These are phyloP conservation scores for Aspergillus ochraceoroseus DNA, from an alignment of 2,329 filamentous ascomycete genomes.

Conservation along the genomic window DNA sequence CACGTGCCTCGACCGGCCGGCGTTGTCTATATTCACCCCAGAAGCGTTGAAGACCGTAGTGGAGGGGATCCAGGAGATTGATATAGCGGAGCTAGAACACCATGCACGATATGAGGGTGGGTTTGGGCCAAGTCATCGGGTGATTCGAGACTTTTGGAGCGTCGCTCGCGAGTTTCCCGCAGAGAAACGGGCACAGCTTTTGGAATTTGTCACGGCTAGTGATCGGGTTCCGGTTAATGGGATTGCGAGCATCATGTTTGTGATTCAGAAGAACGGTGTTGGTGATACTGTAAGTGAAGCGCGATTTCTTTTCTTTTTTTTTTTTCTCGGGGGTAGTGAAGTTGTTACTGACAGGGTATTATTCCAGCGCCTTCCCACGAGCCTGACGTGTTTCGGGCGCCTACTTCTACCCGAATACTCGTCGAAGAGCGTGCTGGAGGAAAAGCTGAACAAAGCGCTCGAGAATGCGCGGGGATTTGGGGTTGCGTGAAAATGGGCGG, in stretches of 20 bases:
- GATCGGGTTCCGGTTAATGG: slow-evolving; percentile 87
- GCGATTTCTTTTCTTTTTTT: too few species aligned
- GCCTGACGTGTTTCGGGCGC: slow-evolving; percentile 89
- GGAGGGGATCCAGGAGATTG: slow-evolving; percentile 77
- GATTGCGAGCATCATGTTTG: slow-evolving; percentile 73
- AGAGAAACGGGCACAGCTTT: slow-evolving; percentile 65
- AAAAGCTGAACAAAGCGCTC: slow-evolving; percentile 77
- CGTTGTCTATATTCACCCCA: slow-evolving; percentile 67
- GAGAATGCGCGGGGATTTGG: slow-evolving; percentile 88
- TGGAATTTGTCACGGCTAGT: slow-evolving; percentile 93
- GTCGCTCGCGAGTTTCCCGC: slow-evolving; percentile 63
- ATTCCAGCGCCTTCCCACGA: slow-evolving; percentile 63
- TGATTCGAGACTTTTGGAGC: slow-evolving; percentile 77
- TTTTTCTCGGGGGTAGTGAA: background rate
- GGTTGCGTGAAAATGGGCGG: slow-evolving; percentile 53
- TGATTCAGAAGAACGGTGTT: slow-evolving; percentile 71
- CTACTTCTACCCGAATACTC: slow-evolving; percentile 79
- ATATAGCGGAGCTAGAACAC: slow-evolving; percentile 65
- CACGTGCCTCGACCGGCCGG: slow-evolving; percentile 64
- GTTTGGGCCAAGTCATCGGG: slow-evolving; percentile 64
- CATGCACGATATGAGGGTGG: slow-evolving; percentile 72
- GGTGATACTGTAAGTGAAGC: slow-evolving; percentile 50
- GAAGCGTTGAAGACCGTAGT: slow-evolving; percentile 68
- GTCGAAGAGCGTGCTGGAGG: slow-evolving; percentile 62
- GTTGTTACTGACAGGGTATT: slow-evolving; percentile 9